A percentile compares a stretch with the other conserved stretches of the same genome.
Conservation (phyloP, 1,284 basidiomycete species). For the Ustilago hordei region DNA sequence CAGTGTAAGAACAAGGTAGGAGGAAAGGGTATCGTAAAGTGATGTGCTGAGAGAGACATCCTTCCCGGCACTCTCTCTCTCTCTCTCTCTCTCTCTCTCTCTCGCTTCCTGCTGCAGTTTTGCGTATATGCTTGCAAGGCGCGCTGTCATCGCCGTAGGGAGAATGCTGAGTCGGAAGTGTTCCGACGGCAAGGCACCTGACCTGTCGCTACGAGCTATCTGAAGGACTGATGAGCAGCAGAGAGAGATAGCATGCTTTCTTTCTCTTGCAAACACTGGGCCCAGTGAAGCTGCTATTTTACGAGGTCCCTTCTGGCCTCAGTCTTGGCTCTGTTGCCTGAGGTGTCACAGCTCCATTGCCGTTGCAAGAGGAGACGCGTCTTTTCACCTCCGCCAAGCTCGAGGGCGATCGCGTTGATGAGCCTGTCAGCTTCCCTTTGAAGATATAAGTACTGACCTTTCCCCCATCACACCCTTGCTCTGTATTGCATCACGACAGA, state of each 20-base stretch:
- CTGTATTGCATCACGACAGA: neutral
- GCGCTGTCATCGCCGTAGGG: neutral
- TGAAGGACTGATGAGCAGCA: neutral
- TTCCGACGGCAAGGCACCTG: constrained; percentile 8
- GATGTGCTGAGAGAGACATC: neutral
- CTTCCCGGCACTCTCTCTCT: constrained; percentile 1
- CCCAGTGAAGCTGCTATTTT: neutral
- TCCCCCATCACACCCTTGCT: neutral
- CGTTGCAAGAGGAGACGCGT: neutral
- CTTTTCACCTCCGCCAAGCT: neutral
- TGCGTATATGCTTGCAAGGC: neutral
- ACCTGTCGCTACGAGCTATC: neutral
- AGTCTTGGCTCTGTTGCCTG: neutral
- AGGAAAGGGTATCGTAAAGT: too few species aligned
- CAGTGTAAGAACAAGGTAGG: neutral
- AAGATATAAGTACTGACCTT: neutral
- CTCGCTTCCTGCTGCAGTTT: neutral
- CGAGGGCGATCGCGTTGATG: neutral
- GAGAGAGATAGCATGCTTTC: neutral
- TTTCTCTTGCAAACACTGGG: too few species aligned
- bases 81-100: neutral
- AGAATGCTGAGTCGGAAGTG: neutral
- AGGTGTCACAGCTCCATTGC: neutral
- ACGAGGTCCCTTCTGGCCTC: neutral
- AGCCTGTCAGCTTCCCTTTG: neutral